A percentile compares a stretch with the other conserved stretches of the same genome.
These are phyloP conservation scores for Trichoderma orchidacearum DNA, from an alignment of 495 filamentous ascomycete genomes.

Conservation along the genomic window DNA sequence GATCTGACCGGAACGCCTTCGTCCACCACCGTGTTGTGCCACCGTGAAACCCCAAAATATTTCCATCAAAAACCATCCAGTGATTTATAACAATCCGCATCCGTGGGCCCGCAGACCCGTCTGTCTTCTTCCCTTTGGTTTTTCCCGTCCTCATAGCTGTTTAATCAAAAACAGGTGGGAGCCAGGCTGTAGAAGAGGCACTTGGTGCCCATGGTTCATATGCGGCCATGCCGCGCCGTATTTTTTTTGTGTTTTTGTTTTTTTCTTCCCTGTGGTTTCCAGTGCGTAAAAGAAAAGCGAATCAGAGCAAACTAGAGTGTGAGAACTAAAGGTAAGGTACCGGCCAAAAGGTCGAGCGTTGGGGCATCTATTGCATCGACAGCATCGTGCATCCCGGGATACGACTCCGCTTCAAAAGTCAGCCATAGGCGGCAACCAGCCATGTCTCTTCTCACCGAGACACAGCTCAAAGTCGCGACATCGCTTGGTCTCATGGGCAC, in stretches of 20 bases:
- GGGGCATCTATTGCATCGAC: too few species aligned
- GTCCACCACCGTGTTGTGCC: background rate
- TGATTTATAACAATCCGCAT: background rate
- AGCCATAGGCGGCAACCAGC: too few species aligned
- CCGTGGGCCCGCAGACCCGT: background rate
- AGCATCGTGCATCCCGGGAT: too few species aligned
- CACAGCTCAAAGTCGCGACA: background rate
- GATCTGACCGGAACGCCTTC: background rate
- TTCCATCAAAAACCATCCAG: background rate
- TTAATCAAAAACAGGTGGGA: background rate
- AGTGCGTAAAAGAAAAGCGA: background rate
- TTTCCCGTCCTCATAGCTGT: background rate
- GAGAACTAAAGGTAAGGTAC: too few species aligned
- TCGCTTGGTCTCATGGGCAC: too few species aligned
- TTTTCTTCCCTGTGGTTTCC: too few species aligned
- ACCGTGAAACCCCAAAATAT: background rate
- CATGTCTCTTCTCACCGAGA: background rate
- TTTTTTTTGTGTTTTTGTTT: background rate
- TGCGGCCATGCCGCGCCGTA: too few species aligned
- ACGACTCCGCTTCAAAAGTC: too few species aligned
- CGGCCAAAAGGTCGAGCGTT: too few species aligned
- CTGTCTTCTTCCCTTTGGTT: background rate
- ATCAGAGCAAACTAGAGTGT: too few species aligned
- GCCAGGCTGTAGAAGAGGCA: background rate
- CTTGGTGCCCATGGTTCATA: background rate